Conservation (phyloP, 192 early-diverging fungal species). For the Coemansia sp. region DNA sequence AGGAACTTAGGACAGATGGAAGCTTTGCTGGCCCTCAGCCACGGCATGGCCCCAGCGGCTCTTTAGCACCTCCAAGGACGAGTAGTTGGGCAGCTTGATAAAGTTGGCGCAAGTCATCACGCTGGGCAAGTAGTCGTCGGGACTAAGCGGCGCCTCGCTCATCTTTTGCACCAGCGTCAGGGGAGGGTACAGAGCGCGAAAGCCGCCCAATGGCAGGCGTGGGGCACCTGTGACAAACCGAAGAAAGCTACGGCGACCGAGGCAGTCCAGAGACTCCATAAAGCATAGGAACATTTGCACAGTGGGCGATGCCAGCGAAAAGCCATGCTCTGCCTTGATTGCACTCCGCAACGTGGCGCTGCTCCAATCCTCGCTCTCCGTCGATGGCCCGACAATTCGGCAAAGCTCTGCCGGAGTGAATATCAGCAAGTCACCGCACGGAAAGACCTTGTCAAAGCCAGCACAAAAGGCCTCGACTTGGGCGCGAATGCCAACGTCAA, state of each 20-base stretch:
- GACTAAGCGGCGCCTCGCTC: conserved; percentile 61
- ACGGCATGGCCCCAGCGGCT: conserved; percentile 72
- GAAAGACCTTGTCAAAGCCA: conserved; percentile 86
- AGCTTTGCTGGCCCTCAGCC: conserved; percentile 84
- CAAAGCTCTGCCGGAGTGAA: conserved; percentile 78
- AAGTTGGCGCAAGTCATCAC: conserved; percentile 98
- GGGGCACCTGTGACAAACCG: conserved; percentile 90
- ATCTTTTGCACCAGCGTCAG: conserved; percentile 88
- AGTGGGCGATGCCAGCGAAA: conserved; percentile 67
- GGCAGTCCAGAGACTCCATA: conserved; percentile 65
- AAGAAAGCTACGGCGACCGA: conserved; percentile 77
- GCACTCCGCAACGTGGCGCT: conserved; percentile 65
- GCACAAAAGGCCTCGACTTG: conserved; percentile 80
- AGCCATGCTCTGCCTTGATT: conserved; percentile 89
- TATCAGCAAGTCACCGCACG: conserved; percentile 67
- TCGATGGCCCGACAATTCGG: conserved; percentile 66
- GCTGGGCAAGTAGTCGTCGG: conserved; percentile 85
- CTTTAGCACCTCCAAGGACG: conserved; percentile 64
- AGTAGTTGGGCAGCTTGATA: conserved; percentile 91
- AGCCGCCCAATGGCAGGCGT: conserved; percentile 89
- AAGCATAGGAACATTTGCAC: conserved; percentile 70
- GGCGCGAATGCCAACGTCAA: conserved; percentile 65
- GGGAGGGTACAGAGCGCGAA: conserved; percentile 77
- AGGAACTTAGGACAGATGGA: conserved; percentile 63
- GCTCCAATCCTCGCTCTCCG: conserved; percentile 78